phyloP scores from a whole-genome alignment of 2,329 filamentous ascomycete genomes.

The Colletotrichum zoysiae region DNA sequence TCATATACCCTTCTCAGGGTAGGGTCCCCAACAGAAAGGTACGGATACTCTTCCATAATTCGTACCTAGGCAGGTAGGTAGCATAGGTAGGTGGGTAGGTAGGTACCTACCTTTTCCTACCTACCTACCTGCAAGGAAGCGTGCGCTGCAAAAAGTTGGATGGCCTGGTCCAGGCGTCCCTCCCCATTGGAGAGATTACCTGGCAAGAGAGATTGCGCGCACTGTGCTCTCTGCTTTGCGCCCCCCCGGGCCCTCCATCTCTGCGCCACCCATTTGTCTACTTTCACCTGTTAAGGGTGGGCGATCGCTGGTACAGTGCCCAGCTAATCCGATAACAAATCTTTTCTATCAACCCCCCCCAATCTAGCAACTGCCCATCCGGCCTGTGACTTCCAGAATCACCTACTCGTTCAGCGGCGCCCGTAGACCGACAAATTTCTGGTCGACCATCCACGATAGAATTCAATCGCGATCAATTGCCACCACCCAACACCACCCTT shows the following conservation, averaged over 20 bases:
- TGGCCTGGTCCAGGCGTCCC: conserved; percentile 33
- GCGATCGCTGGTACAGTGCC: conserved; percentile 26
- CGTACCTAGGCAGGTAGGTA: no score
- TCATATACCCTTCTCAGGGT: background rate
- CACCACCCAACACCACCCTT: conserved; percentile 39
- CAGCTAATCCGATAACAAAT: conserved; percentile 40
- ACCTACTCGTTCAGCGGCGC: conserved; percentile 39
- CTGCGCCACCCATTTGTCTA: background rate
- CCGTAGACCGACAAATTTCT: conserved; percentile 41
- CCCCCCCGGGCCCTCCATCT: conserved; percentile 17
- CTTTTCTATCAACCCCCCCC: conserved; percentile 41
- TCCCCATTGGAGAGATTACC: conserved; percentile 39
- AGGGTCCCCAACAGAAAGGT: conserved; percentile 4
- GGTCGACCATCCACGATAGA: conserved; percentile 42
- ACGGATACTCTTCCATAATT: no score
- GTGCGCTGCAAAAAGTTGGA: conserved; percentile 31
- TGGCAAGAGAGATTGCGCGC: conserved; percentile 33
- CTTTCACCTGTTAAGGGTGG: conserved; percentile 21
- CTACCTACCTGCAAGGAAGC: conserved; percentile 23
- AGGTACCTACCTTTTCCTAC: background rate
- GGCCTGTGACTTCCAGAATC: conserved; percentile 39
- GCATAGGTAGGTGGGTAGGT: background rate
- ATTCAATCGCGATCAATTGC: conserved; percentile 44
- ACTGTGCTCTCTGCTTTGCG: conserved; percentile 37
- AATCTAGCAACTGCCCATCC: conserved; percentile 39